Evolutionary conservation across 306 rosid genomes (phyloP).

Genomic region (Cucumis hystrix): DNA sequence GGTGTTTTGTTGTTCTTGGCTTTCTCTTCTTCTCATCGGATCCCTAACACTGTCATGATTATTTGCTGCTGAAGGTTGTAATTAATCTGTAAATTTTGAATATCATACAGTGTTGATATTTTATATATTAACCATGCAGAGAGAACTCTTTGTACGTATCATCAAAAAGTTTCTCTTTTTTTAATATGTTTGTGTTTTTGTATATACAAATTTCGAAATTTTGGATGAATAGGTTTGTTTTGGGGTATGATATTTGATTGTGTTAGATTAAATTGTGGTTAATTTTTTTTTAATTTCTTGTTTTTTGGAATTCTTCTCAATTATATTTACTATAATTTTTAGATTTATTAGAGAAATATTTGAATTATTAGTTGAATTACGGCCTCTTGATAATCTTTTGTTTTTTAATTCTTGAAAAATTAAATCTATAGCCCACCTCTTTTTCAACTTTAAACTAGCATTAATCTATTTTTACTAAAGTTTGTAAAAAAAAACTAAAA

Average conservation of each 20-base stretch:
- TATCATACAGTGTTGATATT: neutral
- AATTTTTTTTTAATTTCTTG: too few species aligned
- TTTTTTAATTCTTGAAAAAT: too few species aligned
- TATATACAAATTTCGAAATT: neutral
- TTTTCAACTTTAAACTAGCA: too few species aligned
- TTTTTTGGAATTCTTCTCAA: too few species aligned
- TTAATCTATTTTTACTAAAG: too few species aligned
- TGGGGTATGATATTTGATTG: neutral
- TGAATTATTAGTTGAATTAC: too few species aligned
- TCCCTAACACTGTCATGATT: neutral
- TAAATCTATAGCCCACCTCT: too few species aligned
- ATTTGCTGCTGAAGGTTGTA: neutral
- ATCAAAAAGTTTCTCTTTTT: neutral
- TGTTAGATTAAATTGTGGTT: neutral
- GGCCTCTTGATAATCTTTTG: too few species aligned
- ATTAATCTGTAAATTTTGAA: neutral
- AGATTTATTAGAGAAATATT: too few species aligned
- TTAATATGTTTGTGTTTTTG: neutral
- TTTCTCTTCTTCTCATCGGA: neutral
- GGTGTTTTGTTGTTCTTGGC: neutral
- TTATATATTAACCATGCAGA: neutral
- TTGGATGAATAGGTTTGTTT: neutral
- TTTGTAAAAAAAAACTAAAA: too few species aligned
- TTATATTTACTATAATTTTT: too few species aligned
- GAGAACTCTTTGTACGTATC: neutral